Base-by-base conservation (phyloP, 208 protist genomes). In the Acanthamoeba royreba region DNA sequence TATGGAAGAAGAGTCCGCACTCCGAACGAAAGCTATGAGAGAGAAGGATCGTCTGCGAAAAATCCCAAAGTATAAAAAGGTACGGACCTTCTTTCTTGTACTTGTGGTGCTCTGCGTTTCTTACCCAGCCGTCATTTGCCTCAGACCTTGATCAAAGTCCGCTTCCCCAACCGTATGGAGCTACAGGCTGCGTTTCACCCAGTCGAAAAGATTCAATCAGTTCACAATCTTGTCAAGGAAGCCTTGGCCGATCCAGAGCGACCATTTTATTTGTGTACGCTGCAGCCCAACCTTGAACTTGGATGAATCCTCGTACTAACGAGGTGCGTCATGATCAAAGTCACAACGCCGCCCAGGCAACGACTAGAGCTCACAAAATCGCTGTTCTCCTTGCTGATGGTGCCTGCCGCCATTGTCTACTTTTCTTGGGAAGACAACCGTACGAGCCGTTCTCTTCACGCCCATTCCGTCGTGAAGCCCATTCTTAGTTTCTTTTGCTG, bases 151-250 rank as follows among this genome's bases (percentile, higher is more conserved):
- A 63, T 88, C 49, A 53, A 63, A 35, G 49, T 88, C 81, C 81
- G 81, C 28, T 88, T 88, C 49, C 81, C 81, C 46, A 88, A 88
- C n/a, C 81, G 81, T 31, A 31, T 88, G 13, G 81, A 88, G 47
- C 33, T 88, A 47, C 81, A 88, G 49, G 81, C 81, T 31, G 61
- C 81, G 11, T 88, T 88, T 25, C 81, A 88, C 49, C 81, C 81
- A 25, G 28, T 66, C 17, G 81, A 88, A n/a, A 66, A 53, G 81
- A 38, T 47, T 19, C 43, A 53, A 25, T 42, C 81, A 2, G 81
- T 88, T n/a, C 31, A 45, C 31, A 28, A 88, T 17, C 13, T 88
- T 38, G 45, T 88, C 49, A 53, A 61, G 81, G 46, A 58, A n/a
- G 25, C 43, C 31, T 47, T 88, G 2, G 81, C 81, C 17, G 31